A percentile compares a stretch with the other conserved stretches of the same genome.
phyloP scores from a whole-genome alignment of 202 grass and related monocot genomes.

The Bolboschoenoplectus hybrid region DNA sequence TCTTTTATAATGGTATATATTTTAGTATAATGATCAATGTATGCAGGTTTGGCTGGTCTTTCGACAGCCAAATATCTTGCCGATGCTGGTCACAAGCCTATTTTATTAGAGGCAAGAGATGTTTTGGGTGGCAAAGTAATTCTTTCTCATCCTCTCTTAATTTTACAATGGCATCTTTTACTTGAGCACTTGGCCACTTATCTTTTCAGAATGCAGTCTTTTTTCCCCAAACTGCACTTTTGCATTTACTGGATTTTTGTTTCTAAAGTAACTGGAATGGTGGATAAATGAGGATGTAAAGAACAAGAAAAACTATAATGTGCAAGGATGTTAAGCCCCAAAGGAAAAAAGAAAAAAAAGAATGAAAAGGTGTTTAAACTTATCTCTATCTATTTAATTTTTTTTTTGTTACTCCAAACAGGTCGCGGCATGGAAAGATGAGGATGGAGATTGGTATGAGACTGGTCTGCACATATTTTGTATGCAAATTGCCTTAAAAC shows the following conservation, averaged over 20 bases:
- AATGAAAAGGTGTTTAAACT: background rate
- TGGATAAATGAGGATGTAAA: constrained; percentile 4
- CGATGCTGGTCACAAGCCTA: constrained; percentile 93
- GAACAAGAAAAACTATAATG: background rate
- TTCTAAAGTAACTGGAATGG: background rate
- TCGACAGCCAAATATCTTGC: constrained; percentile 93
- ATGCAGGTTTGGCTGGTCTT: constrained; percentile 85
- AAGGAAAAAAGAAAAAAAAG: background rate
- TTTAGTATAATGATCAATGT: background rate
- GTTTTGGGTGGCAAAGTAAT: constrained; percentile 96
- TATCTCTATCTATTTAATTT: background rate
- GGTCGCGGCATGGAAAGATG: constrained; percentile 97
- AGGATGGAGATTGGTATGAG: constrained; percentile 96
- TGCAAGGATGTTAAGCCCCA: background rate
- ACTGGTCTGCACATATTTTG: constrained; percentile 99
- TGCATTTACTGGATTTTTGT: background rate
- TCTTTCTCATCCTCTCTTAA: background rate
- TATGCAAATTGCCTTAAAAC: constrained; percentile 50
- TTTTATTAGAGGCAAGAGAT: constrained; percentile 95
- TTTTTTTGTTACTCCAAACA: constrained; percentile 39
- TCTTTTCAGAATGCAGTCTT: background rate
- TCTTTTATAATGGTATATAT: background rate
- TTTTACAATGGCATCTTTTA: background rate
- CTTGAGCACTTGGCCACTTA: background rate
- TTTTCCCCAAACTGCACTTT: background rate